Evolutionary conservation across 495 filamentous ascomycete species (phyloP).

Genomic region (Talaromyces nanjingensis): DNA sequence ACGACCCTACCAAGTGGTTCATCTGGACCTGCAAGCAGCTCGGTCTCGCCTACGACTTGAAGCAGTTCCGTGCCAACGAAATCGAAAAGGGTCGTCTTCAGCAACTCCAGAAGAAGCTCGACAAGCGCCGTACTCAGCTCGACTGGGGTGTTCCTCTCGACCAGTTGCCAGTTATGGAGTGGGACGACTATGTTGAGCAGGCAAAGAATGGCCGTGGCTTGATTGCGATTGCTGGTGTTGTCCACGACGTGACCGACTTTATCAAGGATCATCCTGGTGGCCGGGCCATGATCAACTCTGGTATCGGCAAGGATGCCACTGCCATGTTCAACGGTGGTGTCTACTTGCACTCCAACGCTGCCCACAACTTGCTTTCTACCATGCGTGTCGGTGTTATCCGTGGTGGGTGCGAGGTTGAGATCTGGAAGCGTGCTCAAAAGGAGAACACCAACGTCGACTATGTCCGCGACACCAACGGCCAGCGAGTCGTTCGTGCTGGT

Average conservation of each 20-base stretch:
- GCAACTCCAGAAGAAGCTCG: conserved; percentile 98
- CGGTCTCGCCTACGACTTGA: conserved; percentile 89
- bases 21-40: conserved; percentile 94
- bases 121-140: conserved; percentile 84
- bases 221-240: conserved; percentile 84
- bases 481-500: conserved; percentile 83
- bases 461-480: conserved; percentile 73
- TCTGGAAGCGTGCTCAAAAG: conserved; percentile 92
- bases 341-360: conserved; percentile 95
- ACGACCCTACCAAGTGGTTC: conserved; percentile 97
- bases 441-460: conserved; percentile 81
- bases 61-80: conserved; percentile 96
- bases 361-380: conserved; percentile 93
- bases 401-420: conserved; percentile 95
- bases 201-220: conserved; percentile 82
- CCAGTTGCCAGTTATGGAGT: conserved; percentile 90
- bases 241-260: conserved; percentile 92
- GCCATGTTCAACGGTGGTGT: conserved; percentile 99
- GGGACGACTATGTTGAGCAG: conserved; percentile 90
- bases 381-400: conserved; percentile 96
- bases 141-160: conserved; percentile 96
- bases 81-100: conserved; percentile 98
- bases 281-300: conserved; percentile 87
- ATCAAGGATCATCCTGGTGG: conserved; percentile 97
- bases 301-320: conserved; percentile 94